phyloP scores from a whole-genome alignment of 768 basidiomycete genomes.

The Myochromella boudieri region DNA sequence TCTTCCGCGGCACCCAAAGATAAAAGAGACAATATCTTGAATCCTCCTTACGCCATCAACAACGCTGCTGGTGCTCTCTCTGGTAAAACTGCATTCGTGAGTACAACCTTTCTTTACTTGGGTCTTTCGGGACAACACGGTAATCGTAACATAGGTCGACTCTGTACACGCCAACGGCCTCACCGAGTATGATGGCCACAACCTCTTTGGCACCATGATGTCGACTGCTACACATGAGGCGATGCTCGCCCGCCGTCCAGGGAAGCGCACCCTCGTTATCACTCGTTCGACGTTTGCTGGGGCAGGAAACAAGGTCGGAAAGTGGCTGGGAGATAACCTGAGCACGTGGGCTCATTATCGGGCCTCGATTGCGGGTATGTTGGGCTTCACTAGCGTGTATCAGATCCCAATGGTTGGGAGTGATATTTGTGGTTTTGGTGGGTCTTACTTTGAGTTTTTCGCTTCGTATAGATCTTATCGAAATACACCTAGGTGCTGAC shows the following conservation, averaged over 20 bases:
- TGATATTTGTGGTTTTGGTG: conserved; percentile 70
- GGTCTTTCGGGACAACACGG: not conserved
- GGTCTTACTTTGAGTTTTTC: conserved; percentile 16
- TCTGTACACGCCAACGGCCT: conserved; percentile 57
- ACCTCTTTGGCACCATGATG: conserved; percentile 75
- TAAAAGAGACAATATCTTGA: conserved; percentile 37
- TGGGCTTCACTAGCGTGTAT: conserved; percentile 61
- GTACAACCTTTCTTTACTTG: conserved; percentile 20
- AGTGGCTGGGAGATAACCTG: conserved; percentile 73
- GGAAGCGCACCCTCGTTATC: conserved; percentile 60
- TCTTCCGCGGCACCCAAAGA: conserved; percentile 2
- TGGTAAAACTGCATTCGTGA: conserved; percentile 52
- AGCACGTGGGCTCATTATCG: conserved; percentile 60
- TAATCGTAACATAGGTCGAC: conserved; percentile 42
- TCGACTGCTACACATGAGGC: conserved; percentile 58
- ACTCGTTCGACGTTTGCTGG: conserved; percentile 75
- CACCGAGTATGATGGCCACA: conserved; percentile 62
- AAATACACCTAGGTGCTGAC: conserved; percentile 40
- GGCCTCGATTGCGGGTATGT: conserved; percentile 59
- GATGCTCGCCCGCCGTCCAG: conserved; percentile 62
- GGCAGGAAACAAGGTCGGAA: conserved; percentile 62
- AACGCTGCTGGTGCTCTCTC: conserved; percentile 57
- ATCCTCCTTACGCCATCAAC: conserved; percentile 59
- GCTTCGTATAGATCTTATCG: not conserved
- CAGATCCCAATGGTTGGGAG: conserved; percentile 77